Evolutionary conservation across 768 basidiomycete species (phyloP).

Genomic region (Pleurotus pulmonarius): DNA sequence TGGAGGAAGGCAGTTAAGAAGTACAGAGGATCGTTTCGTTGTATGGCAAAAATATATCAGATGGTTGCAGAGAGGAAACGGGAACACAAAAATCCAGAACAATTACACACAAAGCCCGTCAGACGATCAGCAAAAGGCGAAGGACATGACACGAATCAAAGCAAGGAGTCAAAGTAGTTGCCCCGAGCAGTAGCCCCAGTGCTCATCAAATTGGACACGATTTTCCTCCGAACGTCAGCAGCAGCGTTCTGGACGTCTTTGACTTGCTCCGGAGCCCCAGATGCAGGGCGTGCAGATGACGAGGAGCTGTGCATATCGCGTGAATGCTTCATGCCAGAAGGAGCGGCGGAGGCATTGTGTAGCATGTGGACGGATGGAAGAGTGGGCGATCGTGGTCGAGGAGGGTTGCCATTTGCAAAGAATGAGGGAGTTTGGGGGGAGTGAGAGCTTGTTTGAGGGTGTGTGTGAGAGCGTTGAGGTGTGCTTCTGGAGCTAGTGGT

Average conservation of each 20-base stretch:
- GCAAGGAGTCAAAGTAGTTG: slow-evolving; percentile 4
- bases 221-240: slow-evolving; percentile 4
- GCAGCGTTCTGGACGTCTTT: slow-evolving; percentile 3
- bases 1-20: not conserved
- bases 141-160: not conserved
- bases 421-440: not conserved
- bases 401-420: not conserved
- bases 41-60: not conserved
- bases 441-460: not conserved
- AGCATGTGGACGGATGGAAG: slow-evolving; percentile 1
- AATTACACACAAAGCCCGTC: not conserved
- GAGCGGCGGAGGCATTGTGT: not conserved
- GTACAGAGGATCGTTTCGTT: not conserved
- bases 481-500: not conserved
- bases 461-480: not conserved
- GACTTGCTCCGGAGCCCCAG: not conserved
- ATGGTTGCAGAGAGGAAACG: not conserved
- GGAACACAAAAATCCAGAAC: not conserved
- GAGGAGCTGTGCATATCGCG: slow-evolving; percentile 4
- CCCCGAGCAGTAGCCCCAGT: slow-evolving; percentile 2
- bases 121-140: not conserved
- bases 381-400: slow-evolving; percentile 5
- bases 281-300: not conserved
- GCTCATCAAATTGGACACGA: slow-evolving; percentile 1
- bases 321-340: not conserved